phyloP scores from a whole-genome alignment of 805 yeast genomes.

The Cyberlindnera mrakii region DNA sequence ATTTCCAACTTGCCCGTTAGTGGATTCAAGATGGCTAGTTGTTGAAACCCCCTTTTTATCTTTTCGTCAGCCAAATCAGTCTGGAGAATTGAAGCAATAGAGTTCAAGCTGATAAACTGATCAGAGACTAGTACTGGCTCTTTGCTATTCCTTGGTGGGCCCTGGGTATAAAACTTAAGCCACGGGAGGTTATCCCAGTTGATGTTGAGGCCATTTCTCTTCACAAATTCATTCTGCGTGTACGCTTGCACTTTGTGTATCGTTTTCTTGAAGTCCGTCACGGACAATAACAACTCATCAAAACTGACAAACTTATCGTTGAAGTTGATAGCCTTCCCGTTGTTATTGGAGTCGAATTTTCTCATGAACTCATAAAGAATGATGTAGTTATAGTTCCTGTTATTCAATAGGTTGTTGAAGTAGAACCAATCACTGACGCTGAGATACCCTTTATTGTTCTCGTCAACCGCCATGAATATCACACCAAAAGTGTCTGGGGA shows the following conservation, averaged over 20 bases:
- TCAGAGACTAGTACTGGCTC: constrained; percentile 4
- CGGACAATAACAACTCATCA: constrained; percentile 28
- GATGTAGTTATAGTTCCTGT: constrained; percentile 42
- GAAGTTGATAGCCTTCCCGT: constrained; percentile 31
- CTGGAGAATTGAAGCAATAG: constrained; percentile 35
- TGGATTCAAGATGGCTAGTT: constrained; percentile 28
- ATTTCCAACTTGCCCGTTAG: constrained; percentile 24
- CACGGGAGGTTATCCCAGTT: constrained; percentile 29
- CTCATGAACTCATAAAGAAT: constrained; percentile 49
- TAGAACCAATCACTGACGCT: constrained; percentile 66
- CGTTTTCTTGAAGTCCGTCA: constrained; percentile 27
- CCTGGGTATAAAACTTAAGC: constrained; percentile 14
- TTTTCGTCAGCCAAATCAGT: constrained; percentile 33
- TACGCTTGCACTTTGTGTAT: constrained; percentile 27
- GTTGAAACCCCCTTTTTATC: constrained; percentile 18
- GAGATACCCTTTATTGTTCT: constrained; percentile 59
- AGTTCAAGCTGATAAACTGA: constrained; percentile 30
- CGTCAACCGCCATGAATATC: constrained; percentile 78
- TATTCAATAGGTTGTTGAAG: constrained; percentile 52
- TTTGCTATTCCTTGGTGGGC: constrained; percentile 6
- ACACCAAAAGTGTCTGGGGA: constrained; percentile 59
- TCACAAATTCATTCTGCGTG: constrained; percentile 26
- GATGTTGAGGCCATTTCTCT: constrained; percentile 26
- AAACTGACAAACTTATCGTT: constrained; percentile 32
- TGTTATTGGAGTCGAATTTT: constrained; percentile 33